Evolutionary conservation across 176 grass and related monocot species (phyloP), one percentile per base, ranked within the genome.

Genomic region (Carex scoparia): DNA sequence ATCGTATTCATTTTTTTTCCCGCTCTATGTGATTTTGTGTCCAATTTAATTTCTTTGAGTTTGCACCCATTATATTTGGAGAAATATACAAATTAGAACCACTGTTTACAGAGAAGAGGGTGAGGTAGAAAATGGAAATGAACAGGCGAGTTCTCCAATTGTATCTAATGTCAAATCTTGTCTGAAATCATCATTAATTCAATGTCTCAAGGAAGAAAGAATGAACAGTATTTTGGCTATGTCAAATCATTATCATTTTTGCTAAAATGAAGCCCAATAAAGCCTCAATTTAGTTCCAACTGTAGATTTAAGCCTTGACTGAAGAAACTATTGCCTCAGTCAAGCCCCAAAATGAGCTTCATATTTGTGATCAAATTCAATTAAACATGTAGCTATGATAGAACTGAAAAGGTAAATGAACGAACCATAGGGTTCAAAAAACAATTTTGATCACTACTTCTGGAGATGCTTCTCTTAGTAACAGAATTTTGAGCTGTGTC

Each of bases 401-500:
- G 23, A 12, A 72, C 58, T 1, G 32, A 54, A 54, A 61, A 44
- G 10, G 35, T 31, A 61, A 72, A n/a, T 63, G 48, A 87, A 72
- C 92, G 79, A 80, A 94, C 92, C 87, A 19, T 74, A 86, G 9
- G 0, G 67, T 81, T 84, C 35, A 79, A 28, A 81, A 6, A 67
- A 71, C 69, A 48, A 44, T 61, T 44, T 40, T 61, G 81, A 4
- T 73, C 80, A 86, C 37, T 12, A 61, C 16, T 63, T 86, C 80
- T 79, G 58, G 60, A 68, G 0, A 89, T 71, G 53, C 55, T 85
- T 66, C 80, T 86, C 75, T 74, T 84, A 54, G 67, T 33, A 63
- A 82, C 59, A 82, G 68, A 27, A 81, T 77, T 72, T 84, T 90
- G 90, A 86, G 62, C 90, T 91, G 87, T 2, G 46, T 63, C 66